Evolutionary conservation across 768 basidiomycete species (phyloP).

Genomic region (Russula lepida): DNA sequence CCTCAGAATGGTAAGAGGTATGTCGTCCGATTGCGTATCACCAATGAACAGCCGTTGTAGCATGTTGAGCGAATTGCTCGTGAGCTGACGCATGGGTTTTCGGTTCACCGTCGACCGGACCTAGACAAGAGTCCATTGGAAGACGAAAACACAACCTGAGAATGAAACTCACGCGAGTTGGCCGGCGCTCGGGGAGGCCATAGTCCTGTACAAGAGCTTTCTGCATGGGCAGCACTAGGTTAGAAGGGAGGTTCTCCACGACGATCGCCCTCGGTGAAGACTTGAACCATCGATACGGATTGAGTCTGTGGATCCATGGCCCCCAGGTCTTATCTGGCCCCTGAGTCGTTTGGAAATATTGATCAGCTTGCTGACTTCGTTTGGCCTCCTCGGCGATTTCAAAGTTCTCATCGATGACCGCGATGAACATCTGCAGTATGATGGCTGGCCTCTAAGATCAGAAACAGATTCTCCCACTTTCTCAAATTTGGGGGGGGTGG

Average conservation of each 20-base stretch:
- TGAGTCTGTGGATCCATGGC: conserved; percentile 66
- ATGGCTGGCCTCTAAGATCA: conserved; percentile 48
- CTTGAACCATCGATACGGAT: conserved; percentile 82
- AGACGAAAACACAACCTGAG: not conserved
- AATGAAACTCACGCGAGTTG: conserved; percentile 26
- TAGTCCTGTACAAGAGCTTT: conserved; percentile 63
- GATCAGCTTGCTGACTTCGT: conserved; percentile 66
- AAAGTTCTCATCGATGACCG: conserved; percentile 96
- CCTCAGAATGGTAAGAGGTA: conserved; percentile 52
- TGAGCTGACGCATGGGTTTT: conserved; percentile 42
- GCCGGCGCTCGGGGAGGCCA: conserved; percentile 30
- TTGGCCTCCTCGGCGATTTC: conserved; percentile 87
- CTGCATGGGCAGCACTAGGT: conserved; percentile 71
- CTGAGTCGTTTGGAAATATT: conserved; percentile 54
- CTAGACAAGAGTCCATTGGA: not conserved
- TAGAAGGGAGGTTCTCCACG: conserved; percentile 63
- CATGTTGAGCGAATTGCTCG: conserved; percentile 48
- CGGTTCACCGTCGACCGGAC: not conserved
- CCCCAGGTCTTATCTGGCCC: conserved; percentile 37
- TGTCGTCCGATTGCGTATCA: conserved; percentile 38
- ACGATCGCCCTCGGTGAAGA: conserved; percentile 64
- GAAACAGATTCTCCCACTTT: not conserved
- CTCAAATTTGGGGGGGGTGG: no score
- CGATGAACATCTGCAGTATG: conserved; percentile 91
- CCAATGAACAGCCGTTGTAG: conserved; percentile 65